These are phyloP conservation scores for Tylopilus rubrobrunneus DNA, from an alignment of 768 basidiomycete species.

Conservation along the genomic window DNA sequence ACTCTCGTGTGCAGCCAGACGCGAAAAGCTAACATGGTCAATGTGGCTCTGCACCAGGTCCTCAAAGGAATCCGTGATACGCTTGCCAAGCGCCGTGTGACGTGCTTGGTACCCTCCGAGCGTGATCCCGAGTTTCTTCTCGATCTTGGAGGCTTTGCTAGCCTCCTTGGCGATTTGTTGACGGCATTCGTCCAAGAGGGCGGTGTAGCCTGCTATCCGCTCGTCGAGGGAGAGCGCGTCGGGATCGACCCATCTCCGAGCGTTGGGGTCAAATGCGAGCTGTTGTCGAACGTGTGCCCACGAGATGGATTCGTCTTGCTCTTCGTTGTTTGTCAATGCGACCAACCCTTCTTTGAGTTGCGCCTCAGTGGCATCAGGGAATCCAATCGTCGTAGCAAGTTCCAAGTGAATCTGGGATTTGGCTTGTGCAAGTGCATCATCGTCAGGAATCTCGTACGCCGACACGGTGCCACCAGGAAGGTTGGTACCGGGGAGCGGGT, in stretches of 20 bases:
- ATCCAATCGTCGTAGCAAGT: slow-evolving; percentile 74
- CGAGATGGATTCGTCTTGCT: slow-evolving; percentile 53
- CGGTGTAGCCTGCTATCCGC: slow-evolving; percentile 60
- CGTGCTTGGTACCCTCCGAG: slow-evolving; percentile 92
- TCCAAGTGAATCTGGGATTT: slow-evolving; percentile 73
- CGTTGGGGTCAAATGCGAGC: slow-evolving; percentile 59
- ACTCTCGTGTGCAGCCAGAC: slow-evolving; percentile 67
- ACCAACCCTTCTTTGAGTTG: slow-evolving; percentile 77
- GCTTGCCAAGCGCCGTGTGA: slow-evolving; percentile 59
- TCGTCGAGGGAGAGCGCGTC: slow-evolving; percentile 51
- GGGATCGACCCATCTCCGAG: slow-evolving; percentile 65
- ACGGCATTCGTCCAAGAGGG: slow-evolving; percentile 57
- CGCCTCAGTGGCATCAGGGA: slow-evolving; percentile 75
- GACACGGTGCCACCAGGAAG: slow-evolving; percentile 70
- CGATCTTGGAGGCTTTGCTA: slow-evolving; percentile 73
- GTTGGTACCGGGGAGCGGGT: slow-evolving; percentile 86
- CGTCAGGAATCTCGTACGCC: slow-evolving; percentile 68
- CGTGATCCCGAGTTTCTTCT: slow-evolving; percentile 84
- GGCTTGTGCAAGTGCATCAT: slow-evolving; percentile 69
- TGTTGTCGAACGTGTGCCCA: slow-evolving; percentile 68
- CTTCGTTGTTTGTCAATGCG: slow-evolving; percentile 59
- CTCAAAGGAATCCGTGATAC: slow-evolving; percentile 62
- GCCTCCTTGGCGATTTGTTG: slow-evolving; percentile 79
- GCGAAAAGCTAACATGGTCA: slow-evolving; percentile 77
- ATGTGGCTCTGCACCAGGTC: slow-evolving; percentile 63